Percentiles rank a stretch among this genome's conserved stretches.
These are phyloP conservation scores for Backusella westeae DNA, from an alignment of 192 early-diverging fungal genomes.

Conservation along the genomic window DNA sequence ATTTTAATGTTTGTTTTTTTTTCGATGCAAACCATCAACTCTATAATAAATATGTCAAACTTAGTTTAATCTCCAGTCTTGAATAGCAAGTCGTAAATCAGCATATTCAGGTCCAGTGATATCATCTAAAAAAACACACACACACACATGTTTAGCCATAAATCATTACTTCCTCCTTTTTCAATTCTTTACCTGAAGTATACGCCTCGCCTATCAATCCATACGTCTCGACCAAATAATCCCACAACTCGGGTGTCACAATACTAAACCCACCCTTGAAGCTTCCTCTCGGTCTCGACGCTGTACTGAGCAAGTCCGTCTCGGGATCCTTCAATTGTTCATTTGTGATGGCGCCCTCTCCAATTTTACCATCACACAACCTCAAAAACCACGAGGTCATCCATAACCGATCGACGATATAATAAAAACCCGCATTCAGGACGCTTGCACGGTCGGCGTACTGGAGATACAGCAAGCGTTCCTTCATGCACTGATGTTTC, in stretches of 20 bases:
- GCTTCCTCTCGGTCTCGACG: constrained; percentile 24
- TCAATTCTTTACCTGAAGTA: constrained; percentile 23
- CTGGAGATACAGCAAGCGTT: constrained; percentile 15
- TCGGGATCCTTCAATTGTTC: constrained; percentile 18
- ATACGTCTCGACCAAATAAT: constrained; percentile 26
- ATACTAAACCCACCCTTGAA: constrained; percentile 34
- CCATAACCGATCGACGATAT: constrained; percentile 34
- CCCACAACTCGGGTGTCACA: constrained; percentile 26
- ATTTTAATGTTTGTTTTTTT: background rate
- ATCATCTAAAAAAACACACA: background rate
- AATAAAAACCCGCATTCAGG: constrained; percentile 12
- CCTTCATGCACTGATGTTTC: constrained; percentile 27
- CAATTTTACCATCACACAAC: constrained; percentile 34
- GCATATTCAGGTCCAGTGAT: constrained; percentile 14
- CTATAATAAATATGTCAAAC: background rate
- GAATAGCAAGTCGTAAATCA: constrained; percentile 9
- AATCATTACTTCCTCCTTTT: too few species aligned
- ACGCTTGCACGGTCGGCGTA: constrained; percentile 15
- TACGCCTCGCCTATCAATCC: constrained; percentile 19
- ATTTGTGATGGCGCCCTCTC: constrained; percentile 25
- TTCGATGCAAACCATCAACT: background rate
- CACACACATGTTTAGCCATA: background rate
- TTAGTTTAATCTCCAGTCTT: constrained; percentile 12
- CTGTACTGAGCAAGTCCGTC: background rate
- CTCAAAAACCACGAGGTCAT: constrained; percentile 30